Evolutionary conservation across 148 eudicot species (phyloP).

Genomic region (Suaeda aralocaspica): DNA sequence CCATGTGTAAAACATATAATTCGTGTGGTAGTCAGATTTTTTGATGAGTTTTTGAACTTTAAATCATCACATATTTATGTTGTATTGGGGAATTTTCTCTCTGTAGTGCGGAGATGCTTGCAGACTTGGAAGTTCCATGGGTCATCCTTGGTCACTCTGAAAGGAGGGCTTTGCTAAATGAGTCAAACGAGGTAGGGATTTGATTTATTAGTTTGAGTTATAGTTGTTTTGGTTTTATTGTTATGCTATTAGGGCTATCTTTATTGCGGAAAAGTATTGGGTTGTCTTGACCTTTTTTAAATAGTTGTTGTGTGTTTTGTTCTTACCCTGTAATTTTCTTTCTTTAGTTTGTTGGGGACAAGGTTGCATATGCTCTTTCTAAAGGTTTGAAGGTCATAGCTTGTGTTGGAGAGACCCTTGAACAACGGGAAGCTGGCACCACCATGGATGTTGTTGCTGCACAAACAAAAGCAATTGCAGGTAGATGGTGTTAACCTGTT

Average conservation of each 20-base stretch:
- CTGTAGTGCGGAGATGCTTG: constrained; percentile 92
- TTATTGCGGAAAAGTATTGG: neutral
- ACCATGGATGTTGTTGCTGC: constrained; percentile 89
- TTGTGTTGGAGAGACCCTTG: constrained; percentile 94
- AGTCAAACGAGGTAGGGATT: constrained; percentile 65
- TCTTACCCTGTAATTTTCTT: neutral
- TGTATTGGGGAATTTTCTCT: constrained; percentile 1
- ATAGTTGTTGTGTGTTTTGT: neutral
- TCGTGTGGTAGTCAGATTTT: neutral
- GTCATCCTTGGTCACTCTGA: constrained; percentile 94
- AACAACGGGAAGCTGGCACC: constrained; percentile 87
- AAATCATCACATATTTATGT: neutral
- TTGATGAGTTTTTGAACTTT: too few species aligned
- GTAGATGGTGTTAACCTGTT: constrained; percentile 29
- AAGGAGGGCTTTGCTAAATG: constrained; percentile 61
- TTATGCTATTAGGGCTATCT: neutral
- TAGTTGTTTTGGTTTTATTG: too few species aligned
- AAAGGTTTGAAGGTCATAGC: constrained; percentile 91
- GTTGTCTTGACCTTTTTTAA: neutral
- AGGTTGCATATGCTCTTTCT: constrained; percentile 86
- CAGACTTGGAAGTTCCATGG: constrained; percentile 70
- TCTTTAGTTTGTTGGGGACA: constrained; percentile 79
- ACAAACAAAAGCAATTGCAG: constrained; percentile 88
- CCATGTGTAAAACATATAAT: too few species aligned
- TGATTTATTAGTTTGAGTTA: neutral